Evolutionary conservation across 805 yeast genomes (phyloP), one percentile per base, ranked within the genome.

Genomic region (Tetrapisispora fleetii): DNA sequence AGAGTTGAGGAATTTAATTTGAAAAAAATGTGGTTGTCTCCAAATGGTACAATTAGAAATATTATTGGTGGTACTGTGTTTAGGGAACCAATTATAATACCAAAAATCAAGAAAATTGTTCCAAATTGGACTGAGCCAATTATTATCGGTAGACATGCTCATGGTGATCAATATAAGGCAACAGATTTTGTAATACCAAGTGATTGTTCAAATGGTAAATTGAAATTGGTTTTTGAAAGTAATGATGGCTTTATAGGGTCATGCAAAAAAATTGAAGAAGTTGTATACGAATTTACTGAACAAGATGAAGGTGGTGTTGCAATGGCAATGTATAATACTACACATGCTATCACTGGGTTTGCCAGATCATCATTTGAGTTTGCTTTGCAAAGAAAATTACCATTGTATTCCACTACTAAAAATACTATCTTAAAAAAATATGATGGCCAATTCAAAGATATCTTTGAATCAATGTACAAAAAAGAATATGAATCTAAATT

Each of bases 11-110:
- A 91, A 69, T 91, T 88, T 69, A 72, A 77, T 49, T 77, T 91
- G 68, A 89, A 91, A 73, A 85, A 89, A 68, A 91, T 91, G 98
- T 91, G 97, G 97, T 76, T 84, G 51, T 87, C 96, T 16, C 98
- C 98, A 54, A 91, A 91, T 70, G 98, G 98, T 52, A 91, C 98
- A 45, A 86, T 91, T 67, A 83, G 98, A 72, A 91, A 91, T 73
- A 83, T 91, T 53, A 74, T 91, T 52, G 96, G 96, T 45, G 98
- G 98, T 51, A 91, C 97, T 28, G 96, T 91, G 42, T 91, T 91
- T 77, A 80, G 98, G 63, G 98, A 90, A 71, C 96, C 97, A 53
- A 91, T 91, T 66, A 87, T 91, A 47, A 87, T 91, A 59, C 88
- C 87, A 50, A 72, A 79, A 58, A 84, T 91, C 59, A 98, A 98